Evolutionary conservation across 192 early-diverging fungal species (phyloP).

Genomic region (Phycomyces nitens): DNA sequence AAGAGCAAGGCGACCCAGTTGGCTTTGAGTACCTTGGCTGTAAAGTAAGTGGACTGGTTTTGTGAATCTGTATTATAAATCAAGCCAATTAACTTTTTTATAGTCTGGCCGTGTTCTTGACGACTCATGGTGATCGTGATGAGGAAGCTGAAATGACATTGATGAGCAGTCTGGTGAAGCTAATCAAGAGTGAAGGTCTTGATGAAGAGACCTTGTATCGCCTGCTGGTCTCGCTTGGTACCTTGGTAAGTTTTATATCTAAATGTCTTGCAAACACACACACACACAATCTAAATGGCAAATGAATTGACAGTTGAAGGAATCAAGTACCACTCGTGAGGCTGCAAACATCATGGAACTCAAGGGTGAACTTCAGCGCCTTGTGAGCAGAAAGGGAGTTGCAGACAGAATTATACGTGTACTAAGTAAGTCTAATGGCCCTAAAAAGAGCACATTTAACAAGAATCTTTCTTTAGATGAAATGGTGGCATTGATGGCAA

Average conservation of each 20-base stretch:
- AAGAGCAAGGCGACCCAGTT: constrained; percentile 24
- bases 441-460: neutral
- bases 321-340: constrained; percentile 11
- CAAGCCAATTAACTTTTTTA: neutral
- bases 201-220: constrained; percentile 63
- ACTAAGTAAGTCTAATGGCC: neutral
- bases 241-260: constrained; percentile 58
- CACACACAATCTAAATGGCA: too few relatives aligned
- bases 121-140: constrained; percentile 31
- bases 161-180: constrained; percentile 35
- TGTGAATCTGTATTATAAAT: neutral
- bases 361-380: neutral
- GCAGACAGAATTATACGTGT: neutral
- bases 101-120: constrained; percentile 48
- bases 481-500: neutral
- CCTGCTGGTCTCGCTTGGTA: constrained; percentile 59
- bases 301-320: constrained; percentile 10
- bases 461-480: neutral
- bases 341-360: constrained; percentile 23
- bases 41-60: constrained; percentile 19
- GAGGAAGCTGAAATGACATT: constrained; percentile 52
- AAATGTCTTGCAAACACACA: too few relatives aligned
- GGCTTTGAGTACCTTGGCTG: constrained; percentile 25
- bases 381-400: neutral
- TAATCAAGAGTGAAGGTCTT: constrained; percentile 52